Conservation (phyloP, 805 yeast species). For the Wickerhamomyces strasburgensis region DNA sequence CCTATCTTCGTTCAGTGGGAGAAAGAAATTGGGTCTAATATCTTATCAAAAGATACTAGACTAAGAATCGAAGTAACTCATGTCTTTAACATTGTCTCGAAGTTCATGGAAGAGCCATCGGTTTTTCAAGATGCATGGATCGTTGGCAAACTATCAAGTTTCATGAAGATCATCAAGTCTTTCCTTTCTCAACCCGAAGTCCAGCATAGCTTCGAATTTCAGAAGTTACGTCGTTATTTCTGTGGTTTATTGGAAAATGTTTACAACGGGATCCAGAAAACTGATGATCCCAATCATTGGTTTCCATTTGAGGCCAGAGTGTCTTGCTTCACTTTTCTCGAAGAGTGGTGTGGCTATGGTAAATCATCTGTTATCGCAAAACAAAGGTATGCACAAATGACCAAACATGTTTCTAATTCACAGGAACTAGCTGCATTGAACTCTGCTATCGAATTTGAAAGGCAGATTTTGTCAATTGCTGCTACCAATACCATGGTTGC, state of each 20-base stretch:
- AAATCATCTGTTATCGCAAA: conserved; percentile 53
- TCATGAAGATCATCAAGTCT: conserved; percentile 55
- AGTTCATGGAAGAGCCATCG: conserved; percentile 46
- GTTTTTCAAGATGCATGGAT: conserved; percentile 66
- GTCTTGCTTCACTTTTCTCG: conserved; percentile 74
- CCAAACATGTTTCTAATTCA: conserved; percentile 34
- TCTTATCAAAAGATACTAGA: conserved; percentile 34
- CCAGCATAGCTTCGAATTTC: conserved; percentile 66
- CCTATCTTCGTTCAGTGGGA: conserved; percentile 53
- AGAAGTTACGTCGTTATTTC: conserved; percentile 74
- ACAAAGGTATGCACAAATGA: conserved; percentile 60
- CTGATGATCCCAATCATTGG: conserved; percentile 44
- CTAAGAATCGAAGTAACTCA: conserved; percentile 76
- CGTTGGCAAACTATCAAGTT: conserved; percentile 54
- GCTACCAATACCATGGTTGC: conserved; percentile 83
- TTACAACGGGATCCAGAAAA: conserved; percentile 48
- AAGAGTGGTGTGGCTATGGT: conserved; percentile 95
- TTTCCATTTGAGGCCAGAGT: conserved; percentile 85
- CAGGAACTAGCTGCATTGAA: conserved; percentile 44
- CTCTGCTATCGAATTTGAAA: conserved; percentile 78
- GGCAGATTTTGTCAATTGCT: conserved; percentile 60
- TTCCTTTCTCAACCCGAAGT: conserved; percentile 52
- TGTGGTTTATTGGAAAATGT: conserved; percentile 76
- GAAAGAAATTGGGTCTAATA: conserved; percentile 35
- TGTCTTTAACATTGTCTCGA: conserved; percentile 64